Evolutionary conservation across 306 rosid species (phyloP).

Genomic region (peach (Prunus persica)): DNA sequence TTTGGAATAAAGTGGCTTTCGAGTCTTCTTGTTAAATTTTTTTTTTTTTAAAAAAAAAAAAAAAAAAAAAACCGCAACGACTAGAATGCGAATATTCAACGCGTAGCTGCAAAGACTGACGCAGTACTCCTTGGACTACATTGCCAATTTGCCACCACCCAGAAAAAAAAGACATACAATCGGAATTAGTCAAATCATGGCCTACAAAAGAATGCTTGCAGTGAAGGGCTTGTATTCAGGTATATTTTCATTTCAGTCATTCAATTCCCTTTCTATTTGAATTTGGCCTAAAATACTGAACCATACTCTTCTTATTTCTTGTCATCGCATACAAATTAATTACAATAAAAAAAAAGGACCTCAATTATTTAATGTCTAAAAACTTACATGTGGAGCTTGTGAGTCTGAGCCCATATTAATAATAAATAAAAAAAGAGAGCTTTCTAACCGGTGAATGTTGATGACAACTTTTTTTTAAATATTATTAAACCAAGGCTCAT

Average conservation of each 20-base stretch:
- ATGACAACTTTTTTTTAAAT: no score
- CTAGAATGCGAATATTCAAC: neutral
- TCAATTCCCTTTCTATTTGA: neutral
- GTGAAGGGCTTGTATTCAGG: neutral
- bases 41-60: neutral
- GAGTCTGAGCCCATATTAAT: neutral
- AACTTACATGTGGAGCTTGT: neutral
- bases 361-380: neutral
- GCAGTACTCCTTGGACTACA: neutral
- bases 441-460: no score
- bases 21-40: neutral
- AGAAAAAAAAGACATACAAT: neutral
- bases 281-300: neutral
- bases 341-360: neutral
- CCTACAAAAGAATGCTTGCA: neutral
- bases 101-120: neutral
- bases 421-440: no score
- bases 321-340: neutral
- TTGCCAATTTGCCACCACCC: no score
- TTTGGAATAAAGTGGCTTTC: neutral
- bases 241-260: neutral
- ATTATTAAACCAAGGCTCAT: no score
- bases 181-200: neutral
- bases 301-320: neutral
- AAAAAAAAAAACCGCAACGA: neutral